Evolutionary conservation across 1,284 basidiomycete species (phyloP).

Genomic region (Cryptococcus hybrid): DNA sequence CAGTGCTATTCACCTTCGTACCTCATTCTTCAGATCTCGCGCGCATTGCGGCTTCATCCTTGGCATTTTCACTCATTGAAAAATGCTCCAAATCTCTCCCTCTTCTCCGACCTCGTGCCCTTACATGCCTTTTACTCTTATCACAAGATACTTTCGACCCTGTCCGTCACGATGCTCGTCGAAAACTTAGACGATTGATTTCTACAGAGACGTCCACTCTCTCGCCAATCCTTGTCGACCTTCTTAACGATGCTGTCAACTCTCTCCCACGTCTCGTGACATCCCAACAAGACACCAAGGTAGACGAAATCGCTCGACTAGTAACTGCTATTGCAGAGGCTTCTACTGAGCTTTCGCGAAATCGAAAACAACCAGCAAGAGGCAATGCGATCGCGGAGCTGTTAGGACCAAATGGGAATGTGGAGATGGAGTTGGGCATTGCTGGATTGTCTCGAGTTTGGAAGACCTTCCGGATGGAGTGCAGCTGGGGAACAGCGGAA

Average conservation of each 20-base stretch:
- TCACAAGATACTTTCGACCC: slow-evolving; percentile 59
- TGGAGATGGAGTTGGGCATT: slow-evolving; percentile 88
- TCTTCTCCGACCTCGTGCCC: slow-evolving; percentile 62
- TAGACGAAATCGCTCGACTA: slow-evolving; percentile 64
- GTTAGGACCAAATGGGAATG: slow-evolving; percentile 73
- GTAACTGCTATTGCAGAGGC: slow-evolving; percentile 68
- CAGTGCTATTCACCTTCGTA: slow-evolving; percentile 34
- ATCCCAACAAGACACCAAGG: slow-evolving; percentile 66
- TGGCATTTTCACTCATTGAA: slow-evolving; percentile 58
- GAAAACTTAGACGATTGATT: slow-evolving; percentile 58
- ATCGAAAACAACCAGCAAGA: slow-evolving; percentile 22
- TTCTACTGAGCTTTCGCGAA: slow-evolving; percentile 30
- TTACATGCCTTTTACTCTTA: slow-evolving; percentile 54
- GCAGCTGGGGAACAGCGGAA: slow-evolving; percentile 39
- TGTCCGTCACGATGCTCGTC: slow-evolving; percentile 59
- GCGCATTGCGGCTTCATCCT: slow-evolving; percentile 47
- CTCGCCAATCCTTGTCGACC: slow-evolving; percentile 22
- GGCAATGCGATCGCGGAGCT: slow-evolving; percentile 59
- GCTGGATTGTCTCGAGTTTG: slow-evolving; percentile 70
- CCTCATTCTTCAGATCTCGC: slow-evolving; percentile 45
- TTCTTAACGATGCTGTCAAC: slow-evolving; percentile 61
- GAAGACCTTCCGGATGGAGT: slow-evolving; percentile 56
- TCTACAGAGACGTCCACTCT: slow-evolving; percentile 51
- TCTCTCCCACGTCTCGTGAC: slow-evolving; percentile 70
- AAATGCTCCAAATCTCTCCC: slow-evolving; percentile 67